Conservation (phyloP, 2,329 filamentous ascomycete genomes). For the Boeremia exigua region DNA sequence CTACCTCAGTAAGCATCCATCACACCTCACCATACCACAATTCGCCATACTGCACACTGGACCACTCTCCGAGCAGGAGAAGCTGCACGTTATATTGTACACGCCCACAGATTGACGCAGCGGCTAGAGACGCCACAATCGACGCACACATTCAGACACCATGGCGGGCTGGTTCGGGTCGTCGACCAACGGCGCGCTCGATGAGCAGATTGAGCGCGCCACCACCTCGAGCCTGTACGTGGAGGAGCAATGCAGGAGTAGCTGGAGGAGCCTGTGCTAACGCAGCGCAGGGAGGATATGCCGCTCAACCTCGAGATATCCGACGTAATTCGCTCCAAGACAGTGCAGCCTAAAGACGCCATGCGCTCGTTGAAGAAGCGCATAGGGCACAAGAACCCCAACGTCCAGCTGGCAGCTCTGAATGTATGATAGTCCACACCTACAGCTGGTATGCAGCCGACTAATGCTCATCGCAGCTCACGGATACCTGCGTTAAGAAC, state of each 20-base stretch:
- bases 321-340: slow-evolving; percentile 96
- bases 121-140: not conserved
- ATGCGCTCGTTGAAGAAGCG: slow-evolving; percentile 95
- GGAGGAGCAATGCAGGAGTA: not conserved
- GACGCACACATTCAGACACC: slow-evolving; percentile 29
- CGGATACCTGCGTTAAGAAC: slow-evolving; percentile 98
- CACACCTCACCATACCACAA: not conserved
- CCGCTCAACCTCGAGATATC: slow-evolving; percentile 97
- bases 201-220: slow-evolving; percentile 95
- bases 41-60: not conserved
- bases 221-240: slow-evolving; percentile 88
- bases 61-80: not conserved
- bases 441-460: not conserved
- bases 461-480: slow-evolving; percentile 65
- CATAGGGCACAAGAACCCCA: slow-evolving; percentile 97
- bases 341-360: slow-evolving; percentile 94
- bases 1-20: slow-evolving; percentile 4
- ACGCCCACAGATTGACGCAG: not conserved
- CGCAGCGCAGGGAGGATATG: slow-evolving; percentile 79
- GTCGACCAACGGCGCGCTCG: slow-evolving; percentile 85
- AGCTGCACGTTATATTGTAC: not conserved
- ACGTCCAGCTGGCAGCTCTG: slow-evolving; percentile 92
- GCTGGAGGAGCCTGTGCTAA: slow-evolving; percentile 15
- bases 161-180: slow-evolving; percentile 95
- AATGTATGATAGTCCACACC: slow-evolving; percentile 65